A percentile compares a stretch with the other conserved stretches of the same genome.
phyloP scores from a whole-genome alignment of 345 rosid species.

The Mangifera indica region DNA sequence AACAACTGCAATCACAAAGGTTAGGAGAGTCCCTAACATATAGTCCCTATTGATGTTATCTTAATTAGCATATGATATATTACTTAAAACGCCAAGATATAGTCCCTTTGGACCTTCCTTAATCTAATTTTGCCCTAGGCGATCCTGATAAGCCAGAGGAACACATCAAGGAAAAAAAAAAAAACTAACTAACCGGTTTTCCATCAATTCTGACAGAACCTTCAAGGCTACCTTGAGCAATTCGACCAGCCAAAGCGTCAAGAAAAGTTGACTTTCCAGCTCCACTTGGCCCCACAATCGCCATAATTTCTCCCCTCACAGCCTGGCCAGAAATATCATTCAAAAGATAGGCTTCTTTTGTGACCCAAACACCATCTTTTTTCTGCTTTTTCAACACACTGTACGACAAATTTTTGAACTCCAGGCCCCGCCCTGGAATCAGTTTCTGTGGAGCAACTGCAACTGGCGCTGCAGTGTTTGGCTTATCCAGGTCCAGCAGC shows the following conservation, averaged over 20 bases:
- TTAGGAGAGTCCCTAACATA: too few species aligned
- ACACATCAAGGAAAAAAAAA: too few species aligned
- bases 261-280: conserved; percentile 91
- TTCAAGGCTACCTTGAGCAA: conserved; percentile 66
- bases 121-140: too few species aligned
- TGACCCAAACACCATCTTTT: conserved; percentile 52
- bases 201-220: conserved; percentile 75
- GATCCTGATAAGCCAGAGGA: too few species aligned
- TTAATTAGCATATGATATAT: too few species aligned
- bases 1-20: too few species aligned
- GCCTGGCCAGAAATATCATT: conserved; percentile 76
- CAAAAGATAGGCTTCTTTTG: conserved; percentile 59
- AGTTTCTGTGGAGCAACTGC: conserved; percentile 21
- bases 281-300: conserved; percentile 84
- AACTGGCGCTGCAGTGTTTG: not conserved
- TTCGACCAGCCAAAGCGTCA: conserved; percentile 83
- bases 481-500: conserved; percentile 44
- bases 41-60: too few species aligned
- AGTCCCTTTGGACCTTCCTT: too few species aligned
- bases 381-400: conserved; percentile 56
- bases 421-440: conserved; percentile 53
- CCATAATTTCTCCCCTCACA: conserved; percentile 66
- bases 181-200: conserved; percentile 33
- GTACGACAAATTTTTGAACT: conserved; percentile 55
- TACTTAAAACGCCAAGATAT: too few species aligned